These are phyloP conservation scores for Corynespora cassiicola DNA, from an alignment of 2,329 filamentous ascomycete genomes.

Conservation along the genomic window DNA sequence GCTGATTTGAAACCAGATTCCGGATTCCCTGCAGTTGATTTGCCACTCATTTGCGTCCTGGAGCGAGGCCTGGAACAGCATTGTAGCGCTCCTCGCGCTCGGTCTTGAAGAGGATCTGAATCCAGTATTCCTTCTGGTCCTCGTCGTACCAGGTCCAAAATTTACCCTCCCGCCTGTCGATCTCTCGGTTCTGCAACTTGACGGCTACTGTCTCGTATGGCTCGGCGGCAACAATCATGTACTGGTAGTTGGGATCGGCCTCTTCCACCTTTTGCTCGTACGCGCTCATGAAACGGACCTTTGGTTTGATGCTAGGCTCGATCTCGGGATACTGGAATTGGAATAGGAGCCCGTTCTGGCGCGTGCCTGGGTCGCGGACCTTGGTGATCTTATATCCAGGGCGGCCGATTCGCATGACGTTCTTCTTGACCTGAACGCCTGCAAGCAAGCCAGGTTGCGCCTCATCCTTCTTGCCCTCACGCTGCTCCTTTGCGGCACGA, in stretches of 20 bases:
- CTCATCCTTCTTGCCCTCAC: constrained; percentile 78
- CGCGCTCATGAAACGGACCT: constrained; percentile 96
- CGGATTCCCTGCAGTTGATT: no score
- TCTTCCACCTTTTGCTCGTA: constrained; percentile 97
- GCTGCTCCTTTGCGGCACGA: constrained; percentile 92
- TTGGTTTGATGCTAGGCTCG: constrained; percentile 73
- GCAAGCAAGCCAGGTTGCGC: constrained; percentile 79
- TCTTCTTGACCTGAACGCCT: constrained; percentile 70
- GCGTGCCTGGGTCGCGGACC: constrained; percentile 84
- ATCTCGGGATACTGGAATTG: constrained; percentile 97
- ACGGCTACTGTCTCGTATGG: constrained; percentile 98
- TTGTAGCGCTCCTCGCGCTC: constrained; percentile 91
- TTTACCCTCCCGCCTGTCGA: constrained; percentile 85
- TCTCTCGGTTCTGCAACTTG: constrained; percentile 91
- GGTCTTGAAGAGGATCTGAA: constrained; percentile 98
- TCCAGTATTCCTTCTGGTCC: constrained; percentile 96
- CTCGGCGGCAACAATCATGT: constrained; percentile 91
- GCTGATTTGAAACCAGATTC: no score
- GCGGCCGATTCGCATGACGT: constrained; percentile 91
- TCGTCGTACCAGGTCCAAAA: constrained; percentile 97
- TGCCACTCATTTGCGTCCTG: constrained; percentile 45
- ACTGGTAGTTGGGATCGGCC: constrained; percentile 90
- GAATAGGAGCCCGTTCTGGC: constrained; percentile 91
- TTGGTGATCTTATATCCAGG: constrained; percentile 99
- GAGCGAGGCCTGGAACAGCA: constrained; percentile 69